Evolutionary conservation across 2,329 filamentous ascomycete species (phyloP).

Genomic region (Penicillium sp.): DNA sequence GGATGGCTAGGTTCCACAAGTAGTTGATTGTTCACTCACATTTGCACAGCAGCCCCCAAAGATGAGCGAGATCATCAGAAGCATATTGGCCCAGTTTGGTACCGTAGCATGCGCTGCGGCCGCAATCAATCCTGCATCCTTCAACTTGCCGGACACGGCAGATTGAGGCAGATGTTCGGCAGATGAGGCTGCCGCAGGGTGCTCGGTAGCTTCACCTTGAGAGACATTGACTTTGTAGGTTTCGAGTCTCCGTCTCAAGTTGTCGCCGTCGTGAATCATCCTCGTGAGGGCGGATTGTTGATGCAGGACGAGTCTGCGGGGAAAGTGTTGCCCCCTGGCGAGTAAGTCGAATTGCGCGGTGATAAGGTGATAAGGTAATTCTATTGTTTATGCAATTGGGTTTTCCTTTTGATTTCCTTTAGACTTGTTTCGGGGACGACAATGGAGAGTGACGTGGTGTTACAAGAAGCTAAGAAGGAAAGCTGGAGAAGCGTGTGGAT

Average conservation of each 20-base stretch:
- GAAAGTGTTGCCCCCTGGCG: background rate
- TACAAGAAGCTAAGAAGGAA: background rate
- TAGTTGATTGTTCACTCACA: slow-evolving; percentile 53
- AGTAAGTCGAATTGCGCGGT: background rate
- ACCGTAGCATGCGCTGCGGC: slow-evolving; percentile 40
- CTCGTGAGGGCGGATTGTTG: background rate
- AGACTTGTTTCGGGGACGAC: background rate
- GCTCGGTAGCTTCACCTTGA: background rate
- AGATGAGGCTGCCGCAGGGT: background rate
- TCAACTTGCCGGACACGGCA: background rate
- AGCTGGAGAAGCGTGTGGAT: background rate
- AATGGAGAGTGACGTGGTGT: background rate
- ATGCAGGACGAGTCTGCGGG: background rate
- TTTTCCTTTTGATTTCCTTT: background rate
- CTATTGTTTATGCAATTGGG: background rate
- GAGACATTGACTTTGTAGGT: background rate
- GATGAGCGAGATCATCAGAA: slow-evolving; percentile 76
- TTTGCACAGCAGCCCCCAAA: slow-evolving; percentile 96
- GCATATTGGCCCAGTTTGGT: slow-evolving; percentile 63
- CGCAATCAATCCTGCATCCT: slow-evolving; percentile 21
- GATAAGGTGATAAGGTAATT: background rate
- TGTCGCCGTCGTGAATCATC: background rate
- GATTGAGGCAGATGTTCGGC: background rate
- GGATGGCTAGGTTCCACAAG: background rate
- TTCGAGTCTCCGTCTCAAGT: background rate